Base-by-base conservation (phyloP, 352 stramenopile species). In the Phytophthora cactorum region DNA sequence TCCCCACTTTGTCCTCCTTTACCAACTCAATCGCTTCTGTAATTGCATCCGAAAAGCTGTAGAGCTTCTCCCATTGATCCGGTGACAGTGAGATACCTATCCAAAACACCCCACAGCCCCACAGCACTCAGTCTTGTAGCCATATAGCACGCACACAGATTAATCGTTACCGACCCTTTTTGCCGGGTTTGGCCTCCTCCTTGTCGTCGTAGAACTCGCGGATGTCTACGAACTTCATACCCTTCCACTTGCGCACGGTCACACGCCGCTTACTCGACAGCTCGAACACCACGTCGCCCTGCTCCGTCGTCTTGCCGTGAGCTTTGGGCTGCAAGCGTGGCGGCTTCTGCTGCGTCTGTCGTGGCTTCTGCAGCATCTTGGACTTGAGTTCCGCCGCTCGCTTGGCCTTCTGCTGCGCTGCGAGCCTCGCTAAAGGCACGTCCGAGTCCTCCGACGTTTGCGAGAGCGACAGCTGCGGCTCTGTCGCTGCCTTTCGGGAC, bases 121-220 rank as follows among this genome's bases (percentile, higher is more conserved):
- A 58, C 14, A 12, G 44, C 5, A 41, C 2, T 63, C 34, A 60
- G 39, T 49, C n/a, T 55, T 29, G 22, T 32, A 34, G 7, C 5
- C 2, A 29, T 52, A 53, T 49, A 44, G 4, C 6, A 55, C 27
- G 11, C 11, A 56, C 3, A 59, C 11, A 53, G 0, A 50, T 11
- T 14, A 45, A 41, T 4, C 43, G 0, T 43, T 45, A 2, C 14
- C 51, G 36, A 86, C 87, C 85, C 84, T 93, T 95, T 61, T 91
- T 92, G 43, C 83, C 82, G 17, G 84, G 86, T 70, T 92, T 91
- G 15, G 53, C 25, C 38, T 72, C 59, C 15, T 80, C 83, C 3
- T 91, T 77, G 46, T 82, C 77, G 34, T 92, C 77, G 62, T 93
- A 95, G 59, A 82, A 93, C 70, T 95, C 87, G 15, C 85, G 82